Percentiles rank a stretch among this genome's conserved stretches.
Conservation (phyloP, 768 basidiomycete genomes). For the Jaapia argillacea region DNA sequence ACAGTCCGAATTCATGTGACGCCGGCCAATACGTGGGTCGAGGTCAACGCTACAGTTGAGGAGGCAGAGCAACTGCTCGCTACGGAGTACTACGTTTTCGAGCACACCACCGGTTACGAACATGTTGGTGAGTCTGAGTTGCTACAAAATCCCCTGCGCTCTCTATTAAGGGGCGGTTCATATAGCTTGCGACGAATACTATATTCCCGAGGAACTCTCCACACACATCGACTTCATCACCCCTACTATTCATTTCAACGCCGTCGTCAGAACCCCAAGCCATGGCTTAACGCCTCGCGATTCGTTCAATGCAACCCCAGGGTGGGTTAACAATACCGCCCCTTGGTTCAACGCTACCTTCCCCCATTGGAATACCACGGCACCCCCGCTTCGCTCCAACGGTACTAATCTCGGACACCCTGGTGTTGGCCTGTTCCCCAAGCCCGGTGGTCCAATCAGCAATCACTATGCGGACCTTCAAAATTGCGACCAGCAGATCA, state of each 20-base stretch:
- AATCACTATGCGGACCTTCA: not conserved
- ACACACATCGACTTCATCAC: constrained; percentile 8
- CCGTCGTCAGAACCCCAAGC: too few species aligned
- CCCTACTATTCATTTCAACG: constrained; percentile 10
- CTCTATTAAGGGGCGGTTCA: not conserved
- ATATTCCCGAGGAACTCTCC: constrained; percentile 7
- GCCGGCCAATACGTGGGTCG: constrained; percentile 9
- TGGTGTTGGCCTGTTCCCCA: not conserved
- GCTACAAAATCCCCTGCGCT: constrained; percentile 5
- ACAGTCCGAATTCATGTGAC: not conserved
- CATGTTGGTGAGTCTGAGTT: not conserved
- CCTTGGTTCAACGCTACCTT: too few species aligned
- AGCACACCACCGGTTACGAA: constrained; percentile 14
- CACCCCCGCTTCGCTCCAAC: not conserved
- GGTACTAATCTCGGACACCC: not conserved
- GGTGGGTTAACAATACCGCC: too few species aligned
- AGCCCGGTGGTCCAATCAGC: not conserved
- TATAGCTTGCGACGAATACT: constrained; percentile 10
- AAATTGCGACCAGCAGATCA: constrained; percentile 13
- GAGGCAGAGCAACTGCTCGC: constrained; percentile 5
- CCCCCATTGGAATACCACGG: too few species aligned
- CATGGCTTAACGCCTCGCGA: not conserved
- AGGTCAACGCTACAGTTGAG: constrained; percentile 5
- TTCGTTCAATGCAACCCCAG: too few species aligned
- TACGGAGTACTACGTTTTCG: constrained; percentile 7